Evolutionary conservation across 2,329 filamentous ascomycete species (phyloP), one percentile per base, ranked within the genome.

Genomic region (Talaromyces sp.): DNA sequence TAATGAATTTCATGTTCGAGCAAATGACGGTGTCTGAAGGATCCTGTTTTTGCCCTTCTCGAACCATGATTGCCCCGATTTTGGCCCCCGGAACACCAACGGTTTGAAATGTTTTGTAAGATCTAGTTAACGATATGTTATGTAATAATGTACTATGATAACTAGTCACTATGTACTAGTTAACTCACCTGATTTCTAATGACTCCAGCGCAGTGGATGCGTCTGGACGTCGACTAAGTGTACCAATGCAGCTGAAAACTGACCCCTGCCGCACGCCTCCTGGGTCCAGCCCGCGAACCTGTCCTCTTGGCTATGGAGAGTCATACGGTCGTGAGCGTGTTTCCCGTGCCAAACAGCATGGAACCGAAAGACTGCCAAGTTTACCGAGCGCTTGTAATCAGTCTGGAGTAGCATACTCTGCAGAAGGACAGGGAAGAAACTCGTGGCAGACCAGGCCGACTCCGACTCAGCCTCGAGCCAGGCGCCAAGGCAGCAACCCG

Each of bases 71-170:
- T 54, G 50, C 21, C 11, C 33, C 33, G 17, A 33, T 55, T 50
- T 40, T 36, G 43, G 54, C 54, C 54, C 54, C 52, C 21, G 21
- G 17, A n/a, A 22, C 19, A 45, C 25, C 17, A 37, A 31, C 15
- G 36, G 40, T 37, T 21, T 41, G 52, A 37, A 56, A 55, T n/a
- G 57, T 52, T 56, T 33, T 52, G 57, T 59, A 50, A 51, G 41
- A 40, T 40, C 51, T 59, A 55, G 57, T 11, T 31, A 55, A 37
- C 37, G 37, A 25, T 8, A n/a, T 48, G 15, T 28, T 28, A 11
- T 35, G n/a, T n/a, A n/a, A n/a, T n/a, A n/a, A n/a, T n/a, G n/a
- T n/a, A n/a, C n/a, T n/a, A n/a, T n/a, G n/a, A n/a, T n/a, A n/a
- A n/a, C n/a, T n/a, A n/a, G n/a, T n/a, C n/a, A n/a, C n/a, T n/a